Evolutionary conservation across 2,329 filamentous ascomycete genomes (phyloP).

Genomic region (Pezicula carpinea): DNA sequence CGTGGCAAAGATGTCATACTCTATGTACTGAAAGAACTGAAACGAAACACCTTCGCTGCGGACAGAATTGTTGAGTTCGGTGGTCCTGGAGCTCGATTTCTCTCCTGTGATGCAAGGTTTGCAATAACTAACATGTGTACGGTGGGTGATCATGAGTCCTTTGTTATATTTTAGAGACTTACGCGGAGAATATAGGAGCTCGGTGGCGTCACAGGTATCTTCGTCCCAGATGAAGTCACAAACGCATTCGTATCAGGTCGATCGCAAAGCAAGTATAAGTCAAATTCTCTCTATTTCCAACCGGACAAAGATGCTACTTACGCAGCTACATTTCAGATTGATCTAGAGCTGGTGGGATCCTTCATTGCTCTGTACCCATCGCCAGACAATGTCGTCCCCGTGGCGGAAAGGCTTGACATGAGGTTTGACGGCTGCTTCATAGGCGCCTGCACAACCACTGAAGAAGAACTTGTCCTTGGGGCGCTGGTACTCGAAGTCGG

Average conservation of each 20-base stretch:
- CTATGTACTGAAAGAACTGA: slow-evolving; percentile 37
- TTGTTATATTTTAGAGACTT: background rate
- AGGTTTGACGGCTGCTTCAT: slow-evolving; percentile 40
- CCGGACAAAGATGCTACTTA: slow-evolving; percentile 36
- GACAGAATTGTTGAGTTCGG: slow-evolving; percentile 41
- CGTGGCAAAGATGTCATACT: slow-evolving; percentile 43
- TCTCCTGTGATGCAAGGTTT: slow-evolving; percentile 40
- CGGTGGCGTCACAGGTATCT: slow-evolving; percentile 38
- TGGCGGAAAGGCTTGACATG: slow-evolving; percentile 28
- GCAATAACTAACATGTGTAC: slow-evolving; percentile 44
- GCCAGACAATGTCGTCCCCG: slow-evolving; percentile 39
- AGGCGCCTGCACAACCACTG: slow-evolving; percentile 41
- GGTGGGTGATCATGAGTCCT: slow-evolving; percentile 7
- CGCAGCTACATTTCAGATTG: slow-evolving; percentile 31
- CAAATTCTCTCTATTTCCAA: slow-evolving; percentile 32
- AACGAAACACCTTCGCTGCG: slow-evolving; percentile 40
- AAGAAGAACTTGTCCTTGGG: slow-evolving; percentile 39
- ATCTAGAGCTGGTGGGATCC: slow-evolving; percentile 33
- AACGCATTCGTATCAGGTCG: slow-evolving; percentile 31
- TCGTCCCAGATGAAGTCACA: slow-evolving; percentile 35
- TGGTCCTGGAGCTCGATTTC: slow-evolving; percentile 34
- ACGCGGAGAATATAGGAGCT: slow-evolving; percentile 29
- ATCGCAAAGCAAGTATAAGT: slow-evolving; percentile 30
- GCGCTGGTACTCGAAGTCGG: slow-evolving; percentile 37
- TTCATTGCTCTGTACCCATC: slow-evolving; percentile 37